Evolutionary conservation across 495 filamentous ascomycete genomes (phyloP), one percentile per base, ranked within the genome.

Genomic region (Talaromyces wortmannii): DNA sequence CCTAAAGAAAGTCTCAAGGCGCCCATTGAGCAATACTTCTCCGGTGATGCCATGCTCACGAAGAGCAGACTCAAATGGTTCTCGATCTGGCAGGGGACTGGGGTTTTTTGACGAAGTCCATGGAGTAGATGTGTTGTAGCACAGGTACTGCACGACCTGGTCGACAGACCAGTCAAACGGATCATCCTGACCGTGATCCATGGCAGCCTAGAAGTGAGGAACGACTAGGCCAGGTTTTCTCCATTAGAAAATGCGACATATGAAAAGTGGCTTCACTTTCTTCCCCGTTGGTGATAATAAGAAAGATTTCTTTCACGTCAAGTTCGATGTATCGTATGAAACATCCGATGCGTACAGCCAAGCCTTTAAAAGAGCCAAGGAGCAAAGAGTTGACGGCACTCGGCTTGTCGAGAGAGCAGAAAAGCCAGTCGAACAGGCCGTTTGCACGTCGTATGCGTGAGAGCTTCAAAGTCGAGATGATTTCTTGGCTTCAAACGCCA

Each of bases 131-230:
- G 73, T 61, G 2, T 66, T 42, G 30, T 78, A 72, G 68, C 87
- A 90, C 5, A 92, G 67, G 51, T 85, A 84, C 11, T 66, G 63
- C 0, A 89, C 78, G 2, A 91, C 79, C 33, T 82, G 74, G 17
- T 89, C 84, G 18, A 85, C 72, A 18, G 72, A 72, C 88, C 88
- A 92, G 57, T 81, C 65, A 57, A 82, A 80, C 0, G 88, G 88
- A 58, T 91, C 88, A 40, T 68, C 63, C 55, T 46, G 48, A 40
- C 36, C 5, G 36, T 40, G 36, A 45, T 58, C 50, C 59, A 61
- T 61, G 40, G 42, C 30, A 40, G 36, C 13, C 36, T 1, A 40
- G 36, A 40, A 40, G 13, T 8, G 13, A 40, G 36, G 13, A 13
- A 10, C 13, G 8, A 40, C 8, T 40, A 40, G 36, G 13, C 8